A percentile compares a stretch with the other conserved stretches of the same genome.
These are phyloP conservation scores for Trichoderma guizhouense DNA, from an alignment of 2,329 filamentous ascomycete genomes.

Conservation along the genomic window DNA sequence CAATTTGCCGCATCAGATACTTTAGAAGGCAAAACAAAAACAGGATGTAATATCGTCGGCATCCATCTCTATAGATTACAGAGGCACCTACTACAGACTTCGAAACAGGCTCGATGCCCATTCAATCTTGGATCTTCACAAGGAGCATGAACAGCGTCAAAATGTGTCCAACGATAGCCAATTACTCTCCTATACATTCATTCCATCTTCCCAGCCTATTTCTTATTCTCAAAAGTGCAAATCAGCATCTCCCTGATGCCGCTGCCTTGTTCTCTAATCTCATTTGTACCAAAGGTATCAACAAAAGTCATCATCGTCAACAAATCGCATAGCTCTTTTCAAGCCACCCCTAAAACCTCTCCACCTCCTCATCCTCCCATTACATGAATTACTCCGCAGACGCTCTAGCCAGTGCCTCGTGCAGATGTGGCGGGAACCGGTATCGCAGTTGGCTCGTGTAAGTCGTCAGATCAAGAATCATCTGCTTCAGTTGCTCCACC, in stretches of 20 bases:
- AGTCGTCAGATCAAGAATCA: constrained; percentile 85
- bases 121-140: background rate
- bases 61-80: background rate
- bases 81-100: background rate
- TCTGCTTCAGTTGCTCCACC: constrained; percentile 70
- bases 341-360: background rate
- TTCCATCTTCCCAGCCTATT: background rate
- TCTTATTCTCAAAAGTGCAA: background rate
- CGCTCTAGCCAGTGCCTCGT: constrained; percentile 82
- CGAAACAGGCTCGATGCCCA: background rate
- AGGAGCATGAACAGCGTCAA: background rate
- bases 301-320: background rate
- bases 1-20: too few relatives aligned
- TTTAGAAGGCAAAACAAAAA: background rate
- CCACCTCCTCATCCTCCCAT: background rate
- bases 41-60: background rate
- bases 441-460: constrained; percentile 93
- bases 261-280: background rate
- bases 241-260: background rate
- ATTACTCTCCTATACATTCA: background rate
- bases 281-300: constrained; percentile 10
- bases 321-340: background rate
- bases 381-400: constrained; percentile 57
- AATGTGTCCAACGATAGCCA: background rate
- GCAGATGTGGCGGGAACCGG: constrained; percentile 79